These are phyloP conservation scores for Fragilariopsis cylindrus DNA, from an alignment of 108 stramenopile genomes.

Conservation along the genomic window DNA sequence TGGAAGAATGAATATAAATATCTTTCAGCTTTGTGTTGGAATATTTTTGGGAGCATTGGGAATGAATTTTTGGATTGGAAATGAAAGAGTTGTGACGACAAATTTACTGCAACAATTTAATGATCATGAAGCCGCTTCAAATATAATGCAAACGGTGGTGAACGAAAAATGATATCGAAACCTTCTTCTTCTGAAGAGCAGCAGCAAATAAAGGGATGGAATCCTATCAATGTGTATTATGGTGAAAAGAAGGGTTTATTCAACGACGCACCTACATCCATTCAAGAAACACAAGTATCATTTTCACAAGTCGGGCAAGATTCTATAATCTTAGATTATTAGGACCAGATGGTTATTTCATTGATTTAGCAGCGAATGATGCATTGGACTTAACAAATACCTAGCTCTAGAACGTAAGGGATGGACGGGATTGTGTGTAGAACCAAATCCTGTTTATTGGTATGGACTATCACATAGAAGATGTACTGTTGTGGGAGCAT, in stretches of 20 bases:
- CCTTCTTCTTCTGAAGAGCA: neutral
- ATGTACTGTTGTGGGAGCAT: constrained; percentile 45
- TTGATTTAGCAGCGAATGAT: constrained; percentile 72
- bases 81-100: neutral
- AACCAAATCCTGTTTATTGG: constrained; percentile 62
- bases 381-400: constrained; percentile 52
- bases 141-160: neutral
- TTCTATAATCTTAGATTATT: constrained; percentile 37
- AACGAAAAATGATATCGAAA: neutral
- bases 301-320: constrained; percentile 55
- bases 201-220: constrained; percentile 32
- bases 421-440: constrained; percentile 60
- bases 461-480: constrained; percentile 47
- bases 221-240: constrained; percentile 54
- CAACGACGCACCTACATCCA: neutral
- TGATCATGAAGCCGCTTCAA: neutral
- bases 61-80: constrained; percentile 1
- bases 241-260: constrained; percentile 24
- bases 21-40: neutral
- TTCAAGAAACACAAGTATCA: constrained; percentile 22
- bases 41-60: constrained; percentile 1
- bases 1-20: neutral
- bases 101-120: neutral
- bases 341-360: constrained; percentile 46
- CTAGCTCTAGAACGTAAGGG: constrained; percentile 44